Conservation (phyloP, 306 rosid genomes). For the Chamaecrista fasciculata region DNA sequence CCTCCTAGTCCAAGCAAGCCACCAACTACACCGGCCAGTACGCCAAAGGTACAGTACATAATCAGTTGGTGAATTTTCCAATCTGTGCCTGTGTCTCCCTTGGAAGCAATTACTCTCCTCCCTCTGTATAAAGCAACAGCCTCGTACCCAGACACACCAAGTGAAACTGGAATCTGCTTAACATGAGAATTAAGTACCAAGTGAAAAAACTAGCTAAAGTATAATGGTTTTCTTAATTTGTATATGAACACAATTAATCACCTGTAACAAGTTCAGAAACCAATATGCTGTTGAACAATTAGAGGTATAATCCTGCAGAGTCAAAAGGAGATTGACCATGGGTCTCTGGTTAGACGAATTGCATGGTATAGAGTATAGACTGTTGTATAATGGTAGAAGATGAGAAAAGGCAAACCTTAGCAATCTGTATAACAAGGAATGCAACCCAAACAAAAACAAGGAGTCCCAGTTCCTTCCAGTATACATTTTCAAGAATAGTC, state of each 20-base stretch:
- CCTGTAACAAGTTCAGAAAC: conserved; percentile 81
- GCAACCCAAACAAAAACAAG: conserved; percentile 86
- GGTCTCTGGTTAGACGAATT: conserved; percentile 24
- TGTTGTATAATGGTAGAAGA: neutral
- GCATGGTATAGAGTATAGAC: neutral
- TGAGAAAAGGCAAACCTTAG: conserved; percentile 52
- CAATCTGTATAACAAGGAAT: conserved; percentile 73
- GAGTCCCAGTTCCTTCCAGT: conserved; percentile 89
- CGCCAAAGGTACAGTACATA: conserved; percentile 54
- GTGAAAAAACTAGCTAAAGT: neutral
- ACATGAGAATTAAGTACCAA: conserved; percentile 6
- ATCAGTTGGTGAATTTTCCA: conserved; percentile 51
- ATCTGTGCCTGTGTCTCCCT: conserved; percentile 47
- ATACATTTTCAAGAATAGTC: conserved; percentile 58
- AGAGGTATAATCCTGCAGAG: conserved; percentile 49
- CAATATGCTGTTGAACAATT: conserved; percentile 73
- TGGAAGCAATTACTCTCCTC: conserved; percentile 58
- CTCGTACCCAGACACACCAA: conserved; percentile 74
- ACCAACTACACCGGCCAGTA: conserved; percentile 82
- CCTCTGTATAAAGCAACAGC: conserved; percentile 72
- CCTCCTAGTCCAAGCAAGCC: conserved; percentile 97
- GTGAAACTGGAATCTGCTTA: conserved; percentile 71
- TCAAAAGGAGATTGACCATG: conserved; percentile 24
- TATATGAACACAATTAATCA: conserved; percentile 33
- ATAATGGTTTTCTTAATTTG: conserved; percentile 16